A percentile compares a stretch with the other conserved stretches of the same genome.
phyloP scores from a whole-genome alignment of 441 rosid genomes.

The Erodium texanum region DNA sequence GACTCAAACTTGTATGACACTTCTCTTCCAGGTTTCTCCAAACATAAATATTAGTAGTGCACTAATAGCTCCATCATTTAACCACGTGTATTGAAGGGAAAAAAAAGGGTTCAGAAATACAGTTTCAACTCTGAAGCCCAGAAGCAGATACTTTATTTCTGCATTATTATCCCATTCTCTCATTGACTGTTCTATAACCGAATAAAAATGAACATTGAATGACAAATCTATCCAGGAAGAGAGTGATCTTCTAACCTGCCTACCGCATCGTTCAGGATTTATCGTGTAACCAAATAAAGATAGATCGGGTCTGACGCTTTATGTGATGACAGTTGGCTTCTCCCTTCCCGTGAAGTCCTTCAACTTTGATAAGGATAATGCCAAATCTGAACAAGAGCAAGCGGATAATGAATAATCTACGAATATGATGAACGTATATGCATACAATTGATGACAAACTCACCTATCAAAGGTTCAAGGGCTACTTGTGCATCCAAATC shows the following conservation, averaged over 20 bases:
- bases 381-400: slow-evolving; percentile 52
- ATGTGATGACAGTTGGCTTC: slow-evolving; percentile 88
- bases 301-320: slow-evolving; percentile 13
- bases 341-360: slow-evolving; percentile 87
- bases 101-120: not conserved
- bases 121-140: not conserved
- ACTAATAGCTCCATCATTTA: no score
- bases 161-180: not conserved
- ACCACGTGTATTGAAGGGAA: no score
- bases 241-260: slow-evolving; percentile 14
- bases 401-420: slow-evolving; percentile 14
- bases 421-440: not conserved
- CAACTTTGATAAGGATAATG: slow-evolving; percentile 74
- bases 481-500: slow-evolving; percentile 83
- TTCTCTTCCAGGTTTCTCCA: no score
- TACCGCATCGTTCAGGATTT: slow-evolving; percentile 19
- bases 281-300: slow-evolving; percentile 5
- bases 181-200: no score
- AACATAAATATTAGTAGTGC: no score
- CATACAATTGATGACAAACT: slow-evolving; percentile 13
- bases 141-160: slow-evolving; percentile 15
- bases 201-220: slow-evolving; percentile 7
- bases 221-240: not conserved
- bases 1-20: no score
- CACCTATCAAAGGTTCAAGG: slow-evolving; percentile 76